Base-by-base conservation (phyloP, 352 stramenopile genomes). In the Peronospora belbahrii region DNA sequence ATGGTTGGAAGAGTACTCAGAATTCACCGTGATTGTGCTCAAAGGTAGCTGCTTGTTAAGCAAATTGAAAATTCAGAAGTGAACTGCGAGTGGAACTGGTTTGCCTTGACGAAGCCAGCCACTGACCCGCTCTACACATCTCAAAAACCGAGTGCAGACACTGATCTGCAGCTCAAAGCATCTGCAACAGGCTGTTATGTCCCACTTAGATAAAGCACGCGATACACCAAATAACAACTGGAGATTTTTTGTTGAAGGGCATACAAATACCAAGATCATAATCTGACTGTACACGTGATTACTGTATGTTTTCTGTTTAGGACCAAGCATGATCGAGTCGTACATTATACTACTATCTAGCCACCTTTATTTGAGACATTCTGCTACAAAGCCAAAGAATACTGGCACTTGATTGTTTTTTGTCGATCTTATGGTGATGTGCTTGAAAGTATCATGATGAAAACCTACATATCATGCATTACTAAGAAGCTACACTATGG, bases 11-110 rank as follows among this genome's bases (percentile, higher is more conserved):
- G 37, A 53, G 47, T 59, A n/a, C n/a, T n/a, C n/a, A n/a, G 27
- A 39, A 36, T 9, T 6, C 5, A 4, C 9, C 6, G 24, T 1
- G 37, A 40, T 58, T n/a, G n/a, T n/a, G n/a, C n/a, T n/a, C n/a
- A n/a, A n/a, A n/a, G n/a, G n/a, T n/a, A 50, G 54, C 41, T 52
- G 51, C 44, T 65, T 65, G 47, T 22, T 40, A 17, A n/a, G 55
- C 30, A 53, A 51, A 48, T 45, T 43, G 60, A 38, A 51, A 48
- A 59, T 60, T 65, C 25, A 33, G 33, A 51, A 70, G 10, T 70
- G 60, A 66, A 14, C 0, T 15, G 27, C 10, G 10, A 33, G 9
- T 6, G 27, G 13, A 4, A 17, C 1, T 4, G 27, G 11, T 10
- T 4, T 7, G 27, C 27, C 35, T 53, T 13, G 35, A 7, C 36